Conservation (phyloP, 2,329 filamentous ascomycete species). For the Neonectria magnoliae region DNA sequence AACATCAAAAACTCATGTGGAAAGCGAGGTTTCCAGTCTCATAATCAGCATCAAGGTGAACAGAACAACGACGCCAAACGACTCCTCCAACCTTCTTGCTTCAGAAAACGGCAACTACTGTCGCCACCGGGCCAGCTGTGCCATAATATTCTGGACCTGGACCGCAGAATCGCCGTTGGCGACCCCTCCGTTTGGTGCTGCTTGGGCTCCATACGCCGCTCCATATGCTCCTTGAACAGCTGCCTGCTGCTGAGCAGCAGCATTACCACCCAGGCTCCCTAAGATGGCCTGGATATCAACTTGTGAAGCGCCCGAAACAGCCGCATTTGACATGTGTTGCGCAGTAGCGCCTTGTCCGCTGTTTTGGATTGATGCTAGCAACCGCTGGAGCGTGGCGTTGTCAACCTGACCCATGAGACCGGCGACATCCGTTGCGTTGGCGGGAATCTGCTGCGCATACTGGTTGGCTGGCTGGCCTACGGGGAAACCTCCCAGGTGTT, state of each 20-base stretch:
- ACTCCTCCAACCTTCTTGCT: neutral
- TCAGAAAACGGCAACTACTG: slow-evolving; percentile 50
- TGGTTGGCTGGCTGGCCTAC: slow-evolving; percentile 40
- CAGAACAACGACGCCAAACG: slow-evolving; percentile 4
- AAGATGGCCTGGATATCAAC: slow-evolving; percentile 60
- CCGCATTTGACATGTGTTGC: slow-evolving; percentile 34
- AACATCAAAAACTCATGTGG: slow-evolving; percentile 27
- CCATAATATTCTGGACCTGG: slow-evolving; percentile 78
- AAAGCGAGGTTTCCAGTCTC: slow-evolving; percentile 30
- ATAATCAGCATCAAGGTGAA: slow-evolving; percentile 27
- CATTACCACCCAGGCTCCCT: slow-evolving; percentile 49
- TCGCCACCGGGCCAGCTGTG: slow-evolving; percentile 73
- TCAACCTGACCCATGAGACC: slow-evolving; percentile 75
- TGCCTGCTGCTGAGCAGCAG: slow-evolving; percentile 35
- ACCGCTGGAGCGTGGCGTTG: slow-evolving; percentile 73
- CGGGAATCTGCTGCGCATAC: slow-evolving; percentile 47
- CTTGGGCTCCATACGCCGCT: slow-evolving; percentile 45
- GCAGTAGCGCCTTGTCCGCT: slow-evolving; percentile 30
- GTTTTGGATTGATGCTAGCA: slow-evolving; percentile 69
- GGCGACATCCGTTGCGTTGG: slow-evolving; percentile 63
- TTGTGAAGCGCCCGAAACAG: slow-evolving; percentile 43
- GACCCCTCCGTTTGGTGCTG: slow-evolving; percentile 41
- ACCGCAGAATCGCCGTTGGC: slow-evolving; percentile 54
- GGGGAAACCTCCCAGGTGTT: slow-evolving; percentile 42
- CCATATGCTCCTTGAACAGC: slow-evolving; percentile 43